A percentile compares a stretch with the other conserved stretches of the same genome.
Evolutionary conservation across 2,329 filamentous ascomycete genomes (phyloP).

Genomic region (Neonectria ditissima): DNA sequence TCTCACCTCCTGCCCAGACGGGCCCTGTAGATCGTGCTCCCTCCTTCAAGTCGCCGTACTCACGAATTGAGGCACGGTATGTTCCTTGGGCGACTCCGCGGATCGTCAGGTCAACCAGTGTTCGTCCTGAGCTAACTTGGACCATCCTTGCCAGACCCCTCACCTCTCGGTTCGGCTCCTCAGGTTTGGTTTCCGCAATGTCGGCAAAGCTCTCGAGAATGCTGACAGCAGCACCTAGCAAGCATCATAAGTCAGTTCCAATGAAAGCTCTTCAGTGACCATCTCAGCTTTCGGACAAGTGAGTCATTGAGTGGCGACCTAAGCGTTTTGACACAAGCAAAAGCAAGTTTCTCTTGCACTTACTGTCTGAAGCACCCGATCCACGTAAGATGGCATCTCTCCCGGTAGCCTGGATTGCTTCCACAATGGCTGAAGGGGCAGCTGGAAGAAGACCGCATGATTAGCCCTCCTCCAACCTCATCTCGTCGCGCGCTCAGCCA

Average conservation of each 20-base stretch:
- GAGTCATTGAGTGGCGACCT: neutral
- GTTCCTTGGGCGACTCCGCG: constrained; percentile 83
- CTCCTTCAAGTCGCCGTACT: constrained; percentile 86
- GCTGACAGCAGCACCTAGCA: constrained; percentile 83
- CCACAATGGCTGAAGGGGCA: constrained; percentile 88
- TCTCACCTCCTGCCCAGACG: constrained; percentile 75
- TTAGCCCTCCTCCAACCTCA: constrained; percentile 19
- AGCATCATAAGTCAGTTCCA: constrained; percentile 25
- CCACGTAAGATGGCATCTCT: constrained; percentile 95
- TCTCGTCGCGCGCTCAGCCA: constrained; percentile 9
- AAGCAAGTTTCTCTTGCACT: constrained; percentile 50
- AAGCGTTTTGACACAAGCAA: neutral
- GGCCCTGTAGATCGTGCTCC: constrained; percentile 86
- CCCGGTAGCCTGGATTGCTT: constrained; percentile 88
- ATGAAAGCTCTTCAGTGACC: neutral
- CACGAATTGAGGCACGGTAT: constrained; percentile 86
- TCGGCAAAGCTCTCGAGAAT: constrained; percentile 90
- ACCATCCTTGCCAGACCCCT: constrained; percentile 94
- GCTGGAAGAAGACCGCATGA: constrained; percentile 57
- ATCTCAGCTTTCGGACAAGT: neutral
- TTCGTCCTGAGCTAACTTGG: constrained; percentile 82
- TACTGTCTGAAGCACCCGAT: constrained; percentile 86
- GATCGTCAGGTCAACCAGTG: constrained; percentile 88
- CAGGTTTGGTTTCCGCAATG: constrained; percentile 57
- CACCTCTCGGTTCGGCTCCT: constrained; percentile 68